Evolutionary conservation across 164 flowering plant species (phyloP), one percentile per base, ranked within the genome.

Genomic region (Aristolochia fimbriata): DNA sequence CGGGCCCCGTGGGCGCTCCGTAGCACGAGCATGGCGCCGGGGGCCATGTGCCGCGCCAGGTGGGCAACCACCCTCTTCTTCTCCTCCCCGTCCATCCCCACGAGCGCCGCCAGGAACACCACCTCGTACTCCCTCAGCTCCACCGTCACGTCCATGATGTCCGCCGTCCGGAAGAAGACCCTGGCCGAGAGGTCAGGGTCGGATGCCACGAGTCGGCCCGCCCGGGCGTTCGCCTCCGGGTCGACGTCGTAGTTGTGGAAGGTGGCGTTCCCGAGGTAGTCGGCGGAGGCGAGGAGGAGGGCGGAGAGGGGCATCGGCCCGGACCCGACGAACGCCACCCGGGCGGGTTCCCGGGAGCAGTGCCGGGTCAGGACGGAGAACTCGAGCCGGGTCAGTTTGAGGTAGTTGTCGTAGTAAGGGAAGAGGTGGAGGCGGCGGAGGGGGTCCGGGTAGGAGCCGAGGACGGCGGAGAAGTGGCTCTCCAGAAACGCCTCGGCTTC

Each of bases 1-100:
- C 92, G 74, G 20, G 98, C 92, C 1, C 99, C 97, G 63, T 86
- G 95, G 0, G 99, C 96, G 30, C 99, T 93, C 71, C 99, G 75
- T 24, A 88, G 71, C 92, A 93, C 80, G 63, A 90, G 57, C 24
- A 78, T 30, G 12, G 96, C 78, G 0, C 89, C 96, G 0, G 86
- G 89, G 7, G 86, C 89, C 99, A 93, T 93, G 72, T 80, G 41
- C 75, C 78, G 81, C 0, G 78, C 83, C 74, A 93, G 60, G 65
- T 88, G 96, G 4, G 74, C 77, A 14, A 93, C 72, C 9, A 83
- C 73, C 53, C 51, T 25, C 43, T 57, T 49, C 74, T 93, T 93
- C 55, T 78, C 91, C 62, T 78, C 82, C 73, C 61, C 74, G 62
- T 79, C 80, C 91, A 90, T 81, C n/a, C 99, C 97, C 25, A 93